A percentile compares a stretch with the other conserved stretches of the same genome.
Evolutionary conservation across 2,329 filamentous ascomycete species (phyloP).

Genomic region (Pseudopyricularia cyperi): DNA sequence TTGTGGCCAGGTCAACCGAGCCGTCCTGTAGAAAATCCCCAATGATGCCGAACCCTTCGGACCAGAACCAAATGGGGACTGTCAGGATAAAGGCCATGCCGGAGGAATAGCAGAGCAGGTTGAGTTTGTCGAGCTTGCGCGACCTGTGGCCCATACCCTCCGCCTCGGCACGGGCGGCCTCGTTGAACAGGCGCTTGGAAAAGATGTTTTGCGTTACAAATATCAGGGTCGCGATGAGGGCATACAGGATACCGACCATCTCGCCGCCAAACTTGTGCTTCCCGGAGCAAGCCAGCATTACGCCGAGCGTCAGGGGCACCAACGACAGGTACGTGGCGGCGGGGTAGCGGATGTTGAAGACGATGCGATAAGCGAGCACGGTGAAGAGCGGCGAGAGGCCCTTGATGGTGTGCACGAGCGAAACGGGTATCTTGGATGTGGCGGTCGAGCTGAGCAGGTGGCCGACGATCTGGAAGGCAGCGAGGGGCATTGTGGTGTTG

Average conservation of each 20-base stretch:
- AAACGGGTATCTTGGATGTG: constrained; percentile 89
- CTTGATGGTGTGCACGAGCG: constrained; percentile 96
- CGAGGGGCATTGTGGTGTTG: constrained; percentile 76
- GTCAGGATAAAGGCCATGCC: constrained; percentile 83
- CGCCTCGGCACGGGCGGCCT: constrained; percentile 72
- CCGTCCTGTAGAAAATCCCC: constrained; percentile 71
- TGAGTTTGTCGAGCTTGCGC: constrained; percentile 89
- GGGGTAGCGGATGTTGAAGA: constrained; percentile 83
- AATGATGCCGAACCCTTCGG: constrained; percentile 68
- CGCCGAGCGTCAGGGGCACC: constrained; percentile 83
- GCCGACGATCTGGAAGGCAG: constrained; percentile 83
- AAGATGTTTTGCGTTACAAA: constrained; percentile 99
- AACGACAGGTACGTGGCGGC: constrained; percentile 77
- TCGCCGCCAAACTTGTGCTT: constrained; percentile 68
- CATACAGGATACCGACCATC: constrained; percentile 78
- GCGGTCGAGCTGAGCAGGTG: constrained; percentile 91
- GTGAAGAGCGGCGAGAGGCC: constrained; percentile 92
- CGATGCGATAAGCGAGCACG: constrained; percentile 77
- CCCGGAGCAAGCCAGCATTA: constrained; percentile 90
- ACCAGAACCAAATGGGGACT: constrained; percentile 83
- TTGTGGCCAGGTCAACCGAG: constrained; percentile 47
- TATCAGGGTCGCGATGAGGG: constrained; percentile 78
- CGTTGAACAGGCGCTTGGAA: constrained; percentile 95
- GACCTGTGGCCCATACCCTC: constrained; percentile 50
- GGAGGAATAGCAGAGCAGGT: constrained; percentile 93